Base-by-base conservation (phyloP, 1,284 basidiomycete genomes). In the Tranzscheliella williamsii region DNA sequence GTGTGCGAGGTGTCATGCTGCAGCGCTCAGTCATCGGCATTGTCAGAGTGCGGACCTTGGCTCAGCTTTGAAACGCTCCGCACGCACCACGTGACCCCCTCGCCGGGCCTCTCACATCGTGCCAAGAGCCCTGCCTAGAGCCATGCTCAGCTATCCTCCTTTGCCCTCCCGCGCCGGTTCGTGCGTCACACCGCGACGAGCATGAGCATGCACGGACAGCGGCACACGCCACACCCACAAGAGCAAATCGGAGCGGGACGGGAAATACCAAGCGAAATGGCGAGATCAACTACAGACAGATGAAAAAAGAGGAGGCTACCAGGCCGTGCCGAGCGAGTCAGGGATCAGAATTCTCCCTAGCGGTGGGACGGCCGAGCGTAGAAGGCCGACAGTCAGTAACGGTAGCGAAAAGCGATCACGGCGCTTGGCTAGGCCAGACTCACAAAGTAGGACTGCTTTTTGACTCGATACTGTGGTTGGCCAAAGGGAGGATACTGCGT, bases 391-490 rank as follows among this genome's bases (percentile, higher is more conserved):
- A 33, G 31, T 7, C 17, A 33, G 7, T 12, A 11, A 16, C 31
- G 31, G 17, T 11, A 8, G 31, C 9, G 31, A n/a, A n/a, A n/a
- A n/a, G n/a, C n/a, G n/a, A n/a, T n/a, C n/a, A n/a, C n/a, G n/a
- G n/a, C n/a, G n/a, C n/a, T n/a, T n/a, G n/a, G n/a, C n/a, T n/a
- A n/a, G 16, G 31, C 8, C 7, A 16, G 9, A 68, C 67, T 68
- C 54, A 70, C 67, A 51, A 67, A 70, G 51, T 67, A 70, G 30
- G 65, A 68, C 53, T 63, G 51, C 55, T 70, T 70, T 55, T 70
- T 70, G 47, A 70, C 52, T 23, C 67, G 67, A 43, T 43, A 65
- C 67, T 70, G 67, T 64, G n/a, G n/a, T n/a, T n/a, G n/a, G n/a
- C 51, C 45, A 57, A 68, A 55, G 34, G 53, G 64, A 58, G 67